Evolutionary conservation across 2,329 filamentous ascomycete species (phyloP), one percentile per base, ranked within the genome.

Genomic region (Phialophora verrucosa): DNA sequence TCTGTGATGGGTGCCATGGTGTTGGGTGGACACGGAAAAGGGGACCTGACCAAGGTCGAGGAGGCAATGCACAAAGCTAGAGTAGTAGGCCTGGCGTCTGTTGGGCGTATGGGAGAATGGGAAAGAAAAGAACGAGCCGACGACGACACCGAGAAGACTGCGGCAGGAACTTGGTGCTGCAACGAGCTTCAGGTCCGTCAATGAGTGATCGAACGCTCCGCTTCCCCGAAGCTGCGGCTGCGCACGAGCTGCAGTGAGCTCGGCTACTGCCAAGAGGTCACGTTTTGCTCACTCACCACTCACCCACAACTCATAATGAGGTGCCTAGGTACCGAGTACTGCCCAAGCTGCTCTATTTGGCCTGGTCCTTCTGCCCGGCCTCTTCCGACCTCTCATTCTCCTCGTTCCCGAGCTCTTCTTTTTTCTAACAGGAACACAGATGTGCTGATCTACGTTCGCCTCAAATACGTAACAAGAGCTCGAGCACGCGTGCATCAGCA

Each of bases 1-100:
- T 95, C 91, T 78, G 91, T 90, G 81, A 94, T 89, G 78, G 91
- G 91, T 81, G 92, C 91, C 93, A 97, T 97, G 85, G 85, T 81
- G 79, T 66, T 59, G 63, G 61, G 60, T 62, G 62, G 63, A 60
- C 58, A 69, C 69, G 53, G 47, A 61, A 70, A 62, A 72, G 49
- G 42, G 57, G 65, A 68, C 72, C 71, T 69, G 74, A 73, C 72
- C 71, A 74, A 74, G 72, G 69, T 69, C 67, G 58, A 55, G 74
- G 50, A 71, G 66, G 70, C 73, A 72, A 73, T 72, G 73, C 72
- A 74, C 72, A 74, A 38, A 64, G 49, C 31, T 51, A 29, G 35
- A 23, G 51, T n/a, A 73, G 65, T 66, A 67, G 70, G 14, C 31
- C 31, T 35, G n/a, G 35, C 23, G 27, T 10, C 51, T 27, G 23